These are phyloP conservation scores for Serendipita sp. DNA, from an alignment of 768 basidiomycete genomes.

Conservation along the genomic window DNA sequence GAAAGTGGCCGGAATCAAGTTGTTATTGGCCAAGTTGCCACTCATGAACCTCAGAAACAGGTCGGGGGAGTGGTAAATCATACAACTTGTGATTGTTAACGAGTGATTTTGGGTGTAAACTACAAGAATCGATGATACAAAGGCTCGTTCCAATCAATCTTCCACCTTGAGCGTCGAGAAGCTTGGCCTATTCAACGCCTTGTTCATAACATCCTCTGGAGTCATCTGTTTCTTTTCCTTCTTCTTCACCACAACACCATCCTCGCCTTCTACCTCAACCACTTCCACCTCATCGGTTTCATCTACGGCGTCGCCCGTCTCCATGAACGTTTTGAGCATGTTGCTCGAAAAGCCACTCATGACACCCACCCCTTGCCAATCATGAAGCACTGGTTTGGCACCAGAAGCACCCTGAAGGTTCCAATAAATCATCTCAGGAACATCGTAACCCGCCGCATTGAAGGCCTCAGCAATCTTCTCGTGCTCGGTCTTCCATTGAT, in stretches of 20 bases:
- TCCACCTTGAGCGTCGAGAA: slow-evolving; percentile 42
- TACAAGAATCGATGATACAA: not conserved
- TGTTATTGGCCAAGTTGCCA: no score
- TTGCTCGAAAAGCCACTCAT: slow-evolving; percentile 54
- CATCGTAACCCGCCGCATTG: slow-evolving; percentile 43
- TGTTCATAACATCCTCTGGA: slow-evolving; percentile 19
- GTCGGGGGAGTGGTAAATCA: no score
- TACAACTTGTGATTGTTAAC: no score
- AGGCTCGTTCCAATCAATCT: slow-evolving; percentile 25
- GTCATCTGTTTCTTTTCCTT: slow-evolving; percentile 26
- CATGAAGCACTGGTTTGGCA: slow-evolving; percentile 33
- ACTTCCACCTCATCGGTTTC: slow-evolving; percentile 16
- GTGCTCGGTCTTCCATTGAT: slow-evolving; percentile 46
- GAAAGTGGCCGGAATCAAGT: no score
- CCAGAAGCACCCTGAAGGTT: slow-evolving; percentile 25
- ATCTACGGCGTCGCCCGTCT: slow-evolving; percentile 26
- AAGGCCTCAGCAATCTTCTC: slow-evolving; percentile 40
- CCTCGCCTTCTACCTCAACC: slow-evolving; percentile 22
- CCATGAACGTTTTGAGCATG: slow-evolving; percentile 60
- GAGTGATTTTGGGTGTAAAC: no score
- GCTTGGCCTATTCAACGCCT: slow-evolving; percentile 20
- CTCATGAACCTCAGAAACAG: no score
- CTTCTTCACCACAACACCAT: slow-evolving; percentile 19
- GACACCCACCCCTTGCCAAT: slow-evolving; percentile 46
- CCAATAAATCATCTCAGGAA: slow-evolving; percentile 65